Percentiles rank a stretch among this genome's conserved stretches.
Evolutionary conservation across 768 basidiomycete species (phyloP).

Genomic region (Sarcodon aspratus): DNA sequence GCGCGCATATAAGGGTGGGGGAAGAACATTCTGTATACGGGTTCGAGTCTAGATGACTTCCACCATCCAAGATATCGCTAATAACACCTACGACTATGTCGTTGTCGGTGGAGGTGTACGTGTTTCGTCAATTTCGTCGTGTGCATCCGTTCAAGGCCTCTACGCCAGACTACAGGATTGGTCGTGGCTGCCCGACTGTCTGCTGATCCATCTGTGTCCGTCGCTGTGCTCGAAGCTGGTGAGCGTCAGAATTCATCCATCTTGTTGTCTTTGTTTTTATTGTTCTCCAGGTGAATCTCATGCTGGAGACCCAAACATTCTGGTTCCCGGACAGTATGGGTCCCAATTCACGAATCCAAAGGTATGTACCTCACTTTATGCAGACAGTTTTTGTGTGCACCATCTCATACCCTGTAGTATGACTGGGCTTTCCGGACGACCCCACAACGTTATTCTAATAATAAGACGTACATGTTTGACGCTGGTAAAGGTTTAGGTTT

Average conservation of each 20-base stretch:
- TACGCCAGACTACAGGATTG: conserved; percentile 23
- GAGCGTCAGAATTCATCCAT: neutral
- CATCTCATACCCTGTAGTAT: neutral
- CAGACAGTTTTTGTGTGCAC: neutral
- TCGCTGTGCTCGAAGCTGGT: conserved; percentile 25
- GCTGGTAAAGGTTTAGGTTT: neutral
- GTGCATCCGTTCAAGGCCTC: too few species aligned
- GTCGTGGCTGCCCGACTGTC: conserved; percentile 26
- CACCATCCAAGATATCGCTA: conserved; percentile 5
- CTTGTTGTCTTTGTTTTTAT: too few species aligned
- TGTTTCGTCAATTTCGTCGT: too few species aligned
- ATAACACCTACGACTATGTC: conserved; percentile 11
- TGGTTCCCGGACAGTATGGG: too few species aligned
- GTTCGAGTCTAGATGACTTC: conserved; percentile 4
- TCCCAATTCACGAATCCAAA: too few species aligned
- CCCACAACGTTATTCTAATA: too few species aligned
- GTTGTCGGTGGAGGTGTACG: conserved; percentile 6
- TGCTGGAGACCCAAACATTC: too few species aligned
- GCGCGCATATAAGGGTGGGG: too few species aligned
- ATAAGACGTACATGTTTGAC: neutral
- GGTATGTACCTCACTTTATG: too few species aligned
- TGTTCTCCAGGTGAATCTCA: too few species aligned
- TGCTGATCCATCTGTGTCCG: conserved; percentile 21
- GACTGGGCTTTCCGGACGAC: conserved; percentile 3
- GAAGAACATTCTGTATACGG: too few species aligned